A percentile compares a stretch with the other conserved stretches of the same genome.
phyloP scores from a whole-genome alignment of 352 stramenopile species.

The Pythium dissimile region DNA sequence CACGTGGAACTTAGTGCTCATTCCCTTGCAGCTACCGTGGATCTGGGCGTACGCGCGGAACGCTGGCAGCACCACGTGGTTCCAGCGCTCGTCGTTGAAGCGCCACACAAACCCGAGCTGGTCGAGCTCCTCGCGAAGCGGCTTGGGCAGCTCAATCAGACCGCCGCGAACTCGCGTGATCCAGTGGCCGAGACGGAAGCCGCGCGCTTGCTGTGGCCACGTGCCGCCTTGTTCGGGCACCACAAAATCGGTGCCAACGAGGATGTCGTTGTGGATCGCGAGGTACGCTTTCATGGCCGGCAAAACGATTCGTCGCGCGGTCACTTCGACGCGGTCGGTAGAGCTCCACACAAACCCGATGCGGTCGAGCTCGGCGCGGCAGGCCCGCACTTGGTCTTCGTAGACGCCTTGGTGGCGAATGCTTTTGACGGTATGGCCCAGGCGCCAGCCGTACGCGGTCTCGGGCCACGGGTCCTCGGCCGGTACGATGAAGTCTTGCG shows the following conservation, averaged over 20 bases:
- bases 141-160: conserved; percentile 34
- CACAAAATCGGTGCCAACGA: conserved; percentile 69
- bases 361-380: conserved; percentile 68
- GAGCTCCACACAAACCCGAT: conserved; percentile 93
- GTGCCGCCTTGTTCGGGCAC: conserved; percentile 46
- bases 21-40: conserved; percentile 56
- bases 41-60: conserved; percentile 57
- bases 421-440: conserved; percentile 90
- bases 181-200: conserved; percentile 71
- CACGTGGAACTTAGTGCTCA: conserved; percentile 76
- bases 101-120: conserved; percentile 65
- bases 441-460: conserved; percentile 74
- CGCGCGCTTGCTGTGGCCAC: conserved; percentile 51
- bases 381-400: conserved; percentile 68
- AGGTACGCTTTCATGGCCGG: conserved; percentile 53
- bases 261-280: conserved; percentile 38
- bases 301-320: conserved; percentile 46
- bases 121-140: conserved; percentile 52
- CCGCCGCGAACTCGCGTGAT: conserved; percentile 60
- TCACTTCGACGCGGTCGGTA: conserved; percentile 56
- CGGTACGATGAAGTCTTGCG: conserved; percentile 91
- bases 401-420: conserved; percentile 84
- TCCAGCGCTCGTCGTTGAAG: conserved; percentile 70
- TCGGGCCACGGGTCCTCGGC: conserved; percentile 68
- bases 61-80: conserved; percentile 57